Evolutionary conservation across 2,329 filamentous ascomycete genomes (phyloP).

Genomic region (Xylaria sp.): DNA sequence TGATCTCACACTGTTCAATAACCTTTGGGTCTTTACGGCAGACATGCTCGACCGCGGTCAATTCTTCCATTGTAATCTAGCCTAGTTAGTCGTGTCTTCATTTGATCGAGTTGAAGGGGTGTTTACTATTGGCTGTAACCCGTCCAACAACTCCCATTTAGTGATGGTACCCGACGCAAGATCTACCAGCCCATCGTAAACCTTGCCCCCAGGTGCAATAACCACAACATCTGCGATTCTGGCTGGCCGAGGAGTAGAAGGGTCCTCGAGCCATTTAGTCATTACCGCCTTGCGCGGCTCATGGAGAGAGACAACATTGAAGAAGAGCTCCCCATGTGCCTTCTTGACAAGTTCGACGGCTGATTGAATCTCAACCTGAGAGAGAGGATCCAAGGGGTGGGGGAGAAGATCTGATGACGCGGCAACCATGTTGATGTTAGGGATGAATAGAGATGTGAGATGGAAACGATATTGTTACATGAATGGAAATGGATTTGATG

Average conservation of each 20-base stretch:
- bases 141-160: conserved; percentile 78
- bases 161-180: conserved; percentile 72
- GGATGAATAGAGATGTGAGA: not conserved
- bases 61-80: conserved; percentile 89
- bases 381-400: conserved; percentile 84
- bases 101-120: not conserved
- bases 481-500: not conserved
- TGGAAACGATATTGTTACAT: not conserved
- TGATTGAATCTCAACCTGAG: conserved; percentile 75
- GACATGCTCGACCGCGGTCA: conserved; percentile 80
- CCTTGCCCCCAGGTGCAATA: conserved; percentile 79
- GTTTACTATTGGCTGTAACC: conserved; percentile 81
- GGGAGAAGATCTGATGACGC: conserved; percentile 37
- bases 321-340: conserved; percentile 76
- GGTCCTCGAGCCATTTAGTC: conserved; percentile 78
- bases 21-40: conserved; percentile 83
- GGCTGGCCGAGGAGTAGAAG: conserved; percentile 69
- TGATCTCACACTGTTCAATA: conserved; percentile 87
- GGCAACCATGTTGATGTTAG: conserved; percentile 39
- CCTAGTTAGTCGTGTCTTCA: conserved; percentile 12
- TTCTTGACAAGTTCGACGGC: conserved; percentile 75
- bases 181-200: conserved; percentile 85
- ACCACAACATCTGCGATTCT: conserved; percentile 85
- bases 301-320: conserved; percentile 86
- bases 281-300: conserved; percentile 89